Evolutionary conservation across 345 rosid genomes (phyloP), one percentile per base, ranked within the genome.

Genomic region (Citrus mangshanensis): DNA sequence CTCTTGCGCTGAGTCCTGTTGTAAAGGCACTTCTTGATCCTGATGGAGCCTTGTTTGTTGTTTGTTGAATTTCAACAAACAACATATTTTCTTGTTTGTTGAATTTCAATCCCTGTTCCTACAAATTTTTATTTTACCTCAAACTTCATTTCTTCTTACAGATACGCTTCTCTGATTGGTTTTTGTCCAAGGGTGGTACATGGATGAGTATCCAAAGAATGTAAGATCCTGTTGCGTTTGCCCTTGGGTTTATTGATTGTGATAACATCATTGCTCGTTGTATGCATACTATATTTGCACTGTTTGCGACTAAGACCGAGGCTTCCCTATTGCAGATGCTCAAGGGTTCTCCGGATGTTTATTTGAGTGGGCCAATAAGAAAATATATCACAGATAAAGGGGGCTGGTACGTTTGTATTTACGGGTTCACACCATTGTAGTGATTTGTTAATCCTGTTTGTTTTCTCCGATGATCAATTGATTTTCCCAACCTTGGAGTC

Each of bases 201-300:
- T 27, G 27, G 27, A 27, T 27, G 27, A 27, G 27, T 27, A 27
- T 28, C 28, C 28, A 28, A 28, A 90, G 99, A 87, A 88, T 93
- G 99, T 95, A 97, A 97, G 98, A 96, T 87, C 99, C 99, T 68
- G 99, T 96, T 86, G 99, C 98, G 70, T 96, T 92, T 77, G 99
- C 99, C 74, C 96, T 96, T 18, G 99, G 99, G 67, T 96, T 96
- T 84, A 96, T 96, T 66, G 99, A 96, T 83, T 96, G 99, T 67
- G 98, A 96, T 85, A 96, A 91, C 86, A 94, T 96, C 87, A 96
- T 97, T 78, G 99, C 99, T 24, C 91, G 98, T 51, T 96, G 99
- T 82, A 96, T 96, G 99, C 97, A 91, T 66, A 96, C 99, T 16
- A 96, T 96, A 86, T 96, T 96, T 88, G 91, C 99, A 6, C 83